Conservation (phyloP, 1,284 basidiomycete genomes). For the Sporisorium sorghi region DNA sequence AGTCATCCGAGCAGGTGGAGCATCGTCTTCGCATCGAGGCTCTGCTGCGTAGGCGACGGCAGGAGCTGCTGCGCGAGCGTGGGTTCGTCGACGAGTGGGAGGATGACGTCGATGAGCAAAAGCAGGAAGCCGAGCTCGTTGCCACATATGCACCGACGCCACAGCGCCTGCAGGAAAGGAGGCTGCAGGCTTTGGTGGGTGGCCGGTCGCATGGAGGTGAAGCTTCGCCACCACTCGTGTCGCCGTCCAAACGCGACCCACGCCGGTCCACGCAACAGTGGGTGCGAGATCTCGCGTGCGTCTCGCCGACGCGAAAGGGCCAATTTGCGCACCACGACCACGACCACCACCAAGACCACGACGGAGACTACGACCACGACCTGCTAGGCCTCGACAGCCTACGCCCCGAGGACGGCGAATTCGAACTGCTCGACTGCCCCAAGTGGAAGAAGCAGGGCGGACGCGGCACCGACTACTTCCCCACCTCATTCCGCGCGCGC, state of each 20-base stretch:
- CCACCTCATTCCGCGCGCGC: slow-evolving; percentile 51
- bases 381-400: slow-evolving; percentile 17
- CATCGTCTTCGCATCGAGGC: slow-evolving; percentile 39
- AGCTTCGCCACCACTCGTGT: slow-evolving; percentile 7
- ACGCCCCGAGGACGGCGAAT: slow-evolving; percentile 44
- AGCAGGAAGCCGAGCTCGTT: slow-evolving; percentile 45
- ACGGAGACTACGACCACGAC: neutral
- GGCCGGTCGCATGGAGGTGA: neutral
- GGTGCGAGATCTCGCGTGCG: slow-evolving; percentile 27
- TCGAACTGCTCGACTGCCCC: slow-evolving; percentile 54
- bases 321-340: slow-evolving; percentile 6
- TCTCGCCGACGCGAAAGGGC: slow-evolving; percentile 15
- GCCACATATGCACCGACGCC: slow-evolving; percentile 41
- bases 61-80: slow-evolving; percentile 42
- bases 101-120: slow-evolving; percentile 4
- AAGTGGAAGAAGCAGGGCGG: slow-evolving; percentile 49
- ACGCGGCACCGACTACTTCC: slow-evolving; percentile 59
- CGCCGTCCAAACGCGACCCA: slow-evolving; percentile 11
- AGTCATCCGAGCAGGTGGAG: slow-evolving; percentile 47
- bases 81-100: slow-evolving; percentile 30
- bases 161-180: slow-evolving; percentile 27
- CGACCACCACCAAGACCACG: too few species aligned
- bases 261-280: slow-evolving; percentile 30
- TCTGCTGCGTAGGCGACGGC: slow-evolving; percentile 47
- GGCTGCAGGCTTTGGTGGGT: slow-evolving; percentile 16